Evolutionary conservation across 257 asterid species (phyloP).

Genomic region (Rhazya stricta): DNA sequence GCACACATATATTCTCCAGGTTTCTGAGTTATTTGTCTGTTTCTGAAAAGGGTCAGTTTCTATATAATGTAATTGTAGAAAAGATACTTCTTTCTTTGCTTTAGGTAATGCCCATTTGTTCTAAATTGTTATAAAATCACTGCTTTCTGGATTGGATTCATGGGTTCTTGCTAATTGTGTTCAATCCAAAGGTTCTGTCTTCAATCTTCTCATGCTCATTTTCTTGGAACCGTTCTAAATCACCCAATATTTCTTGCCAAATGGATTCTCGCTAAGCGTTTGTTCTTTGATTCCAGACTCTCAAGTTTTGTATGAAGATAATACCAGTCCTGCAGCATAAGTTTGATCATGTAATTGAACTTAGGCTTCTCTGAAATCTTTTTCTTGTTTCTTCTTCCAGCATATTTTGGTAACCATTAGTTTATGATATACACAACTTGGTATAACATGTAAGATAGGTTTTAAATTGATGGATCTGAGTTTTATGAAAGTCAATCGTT

Average conservation of each 20-base stretch:
- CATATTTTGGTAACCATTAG: conserved; percentile 3
- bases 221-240: conserved; percentile 12
- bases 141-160: conserved; percentile 3
- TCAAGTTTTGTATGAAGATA: neutral
- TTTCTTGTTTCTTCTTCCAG: neutral
- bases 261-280: conserved; percentile 22
- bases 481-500: conserved; percentile 11
- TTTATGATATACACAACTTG: neutral
- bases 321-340: neutral
- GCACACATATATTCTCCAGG: neutral
- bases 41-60: conserved; percentile 7
- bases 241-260: neutral
- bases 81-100: conserved; percentile 5
- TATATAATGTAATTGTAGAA: conserved; percentile 18
- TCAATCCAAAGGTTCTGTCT: neutral
- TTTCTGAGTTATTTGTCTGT: conserved; percentile 6
- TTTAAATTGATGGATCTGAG: conserved; percentile 25
- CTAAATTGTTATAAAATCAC: neutral
- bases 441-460: conserved; percentile 9
- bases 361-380: conserved; percentile 1
- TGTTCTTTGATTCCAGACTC: neutral
- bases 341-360: conserved; percentile 27
- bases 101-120: conserved; percentile 14
- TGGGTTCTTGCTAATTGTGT: conserved; percentile 21
- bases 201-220: conserved; percentile 15